These are phyloP conservation scores for Xylariaceae sp. DNA, from an alignment of 2,329 filamentous ascomycete species.

Conservation along the genomic window DNA sequence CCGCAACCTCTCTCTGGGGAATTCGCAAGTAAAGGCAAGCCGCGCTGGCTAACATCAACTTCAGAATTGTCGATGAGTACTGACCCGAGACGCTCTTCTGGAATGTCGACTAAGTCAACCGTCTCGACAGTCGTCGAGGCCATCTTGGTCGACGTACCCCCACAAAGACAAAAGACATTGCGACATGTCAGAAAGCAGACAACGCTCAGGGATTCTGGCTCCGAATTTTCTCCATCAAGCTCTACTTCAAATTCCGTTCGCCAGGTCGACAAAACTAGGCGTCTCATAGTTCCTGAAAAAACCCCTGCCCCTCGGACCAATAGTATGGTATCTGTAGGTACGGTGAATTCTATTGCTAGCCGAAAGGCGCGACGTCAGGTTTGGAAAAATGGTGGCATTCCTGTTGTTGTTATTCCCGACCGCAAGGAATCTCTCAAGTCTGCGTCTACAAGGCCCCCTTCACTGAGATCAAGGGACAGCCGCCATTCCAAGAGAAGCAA, in stretches of 20 bases:
- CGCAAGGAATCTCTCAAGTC: conserved; percentile 52
- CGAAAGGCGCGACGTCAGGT: conserved; percentile 55
- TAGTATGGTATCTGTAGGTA: conserved; percentile 47
- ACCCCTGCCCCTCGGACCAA: conserved; percentile 37
- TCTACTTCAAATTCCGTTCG: conserved; percentile 42
- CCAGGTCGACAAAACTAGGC: conserved; percentile 30
- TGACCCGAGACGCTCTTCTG: conserved; percentile 49
- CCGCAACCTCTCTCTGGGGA: conserved; percentile 29
- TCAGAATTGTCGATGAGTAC: conserved; percentile 40
- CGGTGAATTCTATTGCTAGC: conserved; percentile 49
- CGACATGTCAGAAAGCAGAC: conserved; percentile 57
- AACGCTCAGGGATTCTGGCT: conserved; percentile 39
- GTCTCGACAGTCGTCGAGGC: conserved; percentile 56
- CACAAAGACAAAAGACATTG: conserved; percentile 51
- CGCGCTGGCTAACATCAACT: conserved; percentile 31
- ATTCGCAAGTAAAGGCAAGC: conserved; percentile 29
- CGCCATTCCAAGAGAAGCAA: conserved; percentile 50
- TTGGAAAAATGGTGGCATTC: conserved; percentile 56
- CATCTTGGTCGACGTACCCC: conserved; percentile 49
- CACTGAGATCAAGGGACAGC: conserved; percentile 59
- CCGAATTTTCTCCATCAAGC: conserved; percentile 40
- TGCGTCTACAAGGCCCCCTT: conserved; percentile 42
- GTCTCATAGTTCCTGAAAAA: conserved; percentile 30
- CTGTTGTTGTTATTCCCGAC: conserved; percentile 59
- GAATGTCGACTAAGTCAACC: conserved; percentile 51